Percentiles rank a stretch among this genome's conserved stretches.
These are phyloP conservation scores for Metschnikowia continentalis DNA, from an alignment of 805 yeast genomes.

Conservation along the genomic window DNA sequence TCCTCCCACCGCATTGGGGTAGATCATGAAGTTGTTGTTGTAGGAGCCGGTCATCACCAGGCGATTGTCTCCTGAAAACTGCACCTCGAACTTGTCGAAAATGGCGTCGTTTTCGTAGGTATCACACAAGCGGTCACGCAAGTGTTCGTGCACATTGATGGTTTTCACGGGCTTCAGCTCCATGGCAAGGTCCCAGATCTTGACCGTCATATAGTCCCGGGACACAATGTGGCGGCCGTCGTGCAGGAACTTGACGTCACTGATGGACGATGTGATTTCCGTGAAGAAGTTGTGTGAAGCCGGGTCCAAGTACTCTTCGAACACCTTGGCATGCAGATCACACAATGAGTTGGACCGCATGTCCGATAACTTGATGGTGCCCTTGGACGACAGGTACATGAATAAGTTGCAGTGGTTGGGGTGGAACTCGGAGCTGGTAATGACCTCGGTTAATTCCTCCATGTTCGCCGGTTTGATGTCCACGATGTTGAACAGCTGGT, in stretches of 20 bases:
- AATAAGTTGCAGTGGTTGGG: slow-evolving; percentile 88
- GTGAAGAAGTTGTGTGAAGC: slow-evolving; percentile 92
- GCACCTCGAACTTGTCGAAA: slow-evolving; percentile 96
- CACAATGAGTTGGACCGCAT: slow-evolving; percentile 95
- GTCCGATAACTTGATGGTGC: slow-evolving; percentile 91
- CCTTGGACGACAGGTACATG: slow-evolving; percentile 94
- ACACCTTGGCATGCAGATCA: slow-evolving; percentile 80
- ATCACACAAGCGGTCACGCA: slow-evolving; percentile 90
- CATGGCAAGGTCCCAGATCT: slow-evolving; percentile 98
- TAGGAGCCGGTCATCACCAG: slow-evolving; percentile 96
- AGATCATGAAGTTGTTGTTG: slow-evolving; percentile 94
- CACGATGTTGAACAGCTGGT: slow-evolving; percentile 93
- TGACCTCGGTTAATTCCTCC: slow-evolving; percentile 98
- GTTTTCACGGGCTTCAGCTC: slow-evolving; percentile 92
- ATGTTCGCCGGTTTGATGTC: slow-evolving; percentile 96
- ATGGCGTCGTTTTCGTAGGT: slow-evolving; percentile 98
- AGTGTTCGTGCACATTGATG: slow-evolving; percentile 91
- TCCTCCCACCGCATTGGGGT: slow-evolving; percentile 69
- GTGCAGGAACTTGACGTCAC: slow-evolving; percentile 87
- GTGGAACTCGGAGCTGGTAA: slow-evolving; percentile 94
- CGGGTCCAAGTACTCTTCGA: slow-evolving; percentile 92
- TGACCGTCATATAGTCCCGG: slow-evolving; percentile 95
- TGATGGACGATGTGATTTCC: slow-evolving; percentile 90
- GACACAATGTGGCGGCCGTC: slow-evolving; percentile 95
- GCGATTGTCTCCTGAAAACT: slow-evolving; percentile 87